phyloP scores from a whole-genome alignment of 2,329 filamentous ascomycete species.

The Phialophora chinensis region DNA sequence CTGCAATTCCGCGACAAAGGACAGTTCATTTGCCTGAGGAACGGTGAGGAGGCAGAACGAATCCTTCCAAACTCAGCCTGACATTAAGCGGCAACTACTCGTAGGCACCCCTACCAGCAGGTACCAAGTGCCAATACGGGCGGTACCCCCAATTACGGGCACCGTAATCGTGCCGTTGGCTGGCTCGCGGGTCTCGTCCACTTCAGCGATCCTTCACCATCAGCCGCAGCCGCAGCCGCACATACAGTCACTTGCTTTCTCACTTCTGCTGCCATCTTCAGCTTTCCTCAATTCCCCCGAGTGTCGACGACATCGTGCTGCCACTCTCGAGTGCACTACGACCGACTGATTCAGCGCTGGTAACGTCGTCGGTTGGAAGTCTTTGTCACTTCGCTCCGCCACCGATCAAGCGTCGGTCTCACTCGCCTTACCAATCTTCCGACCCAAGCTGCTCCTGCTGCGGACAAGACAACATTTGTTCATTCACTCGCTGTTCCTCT shows the following conservation, averaged over 20 bases:
- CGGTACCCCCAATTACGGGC: constrained; percentile 14
- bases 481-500: constrained; percentile 30
- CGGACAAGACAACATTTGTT: constrained; percentile 12
- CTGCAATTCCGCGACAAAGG: background rate
- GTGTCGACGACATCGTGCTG: constrained; percentile 1
- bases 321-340: background rate
- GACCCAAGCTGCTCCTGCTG: background rate
- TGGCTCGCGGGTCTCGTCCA: background rate
- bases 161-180: constrained; percentile 7
- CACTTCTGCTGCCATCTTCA: constrained; percentile 13
- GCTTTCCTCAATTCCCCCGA: constrained; percentile 11
- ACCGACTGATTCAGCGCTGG: constrained; percentile 3
- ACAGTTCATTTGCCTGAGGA: background rate
- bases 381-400: constrained; percentile 16
- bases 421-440: constrained; percentile 19
- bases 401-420: constrained; percentile 9
- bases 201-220: constrained; percentile 9
- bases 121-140: constrained; percentile 13
- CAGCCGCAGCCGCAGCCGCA: constrained; percentile 25
- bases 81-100: constrained; percentile 3
- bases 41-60: background rate
- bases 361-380: background rate
- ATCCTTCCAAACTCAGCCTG: constrained; percentile 8
- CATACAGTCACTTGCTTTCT: constrained; percentile 7
- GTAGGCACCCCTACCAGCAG: constrained; percentile 1